Evolutionary conservation across 805 yeast genomes (phyloP), one percentile per base, ranked within the genome.

Genomic region (Cyberlindnera xylosilytica): DNA sequence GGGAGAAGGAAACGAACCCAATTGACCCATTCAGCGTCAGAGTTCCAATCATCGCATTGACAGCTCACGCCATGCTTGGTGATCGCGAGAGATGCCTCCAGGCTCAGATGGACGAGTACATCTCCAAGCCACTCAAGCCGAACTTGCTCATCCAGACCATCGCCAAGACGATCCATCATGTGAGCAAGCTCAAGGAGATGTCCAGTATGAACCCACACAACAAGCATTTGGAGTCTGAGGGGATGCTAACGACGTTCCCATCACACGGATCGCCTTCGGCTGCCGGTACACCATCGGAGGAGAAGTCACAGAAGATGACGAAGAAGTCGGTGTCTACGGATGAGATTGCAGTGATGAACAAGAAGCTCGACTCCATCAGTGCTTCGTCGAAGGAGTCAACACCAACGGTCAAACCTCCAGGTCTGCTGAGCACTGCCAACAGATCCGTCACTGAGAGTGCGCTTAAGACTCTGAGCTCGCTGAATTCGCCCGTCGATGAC

Each of bases 51-150:
- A 87, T 87, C 55, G 96, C 96, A 2, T 70, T 87, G 45, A 88
- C 96, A 0, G 96, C 96, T 0, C 96, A 87, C 62, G 96, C 96
- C 3, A 88, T 87, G 96, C 71, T 87, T 68, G 96, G 96, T 36
- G 96, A 88, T 63, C 70, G 96, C 39, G 96, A 87, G 59, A 74
- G 84, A 54, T 87, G 95, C 46, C 69, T 87, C 63, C 85, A 85
- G 48, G 89, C 89, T 31, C 95, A 89, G 49, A 87, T 87, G 96
- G 96, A 87, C 63, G 96, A 88, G 60, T 87, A 88, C 58, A 76
- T 87, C 36, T 83, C 93, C 10, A 87, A 87, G 61, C 96, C 96
- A 1, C 70, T 87, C 63, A 88, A 87, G 58, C 95, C 95, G 1
- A 80, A 84, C 49, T 67, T 87, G 45, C 69, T 87, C 58, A 79